Conservation (phyloP, 352 stramenopile species). For the Phytophthora syringae region DNA sequence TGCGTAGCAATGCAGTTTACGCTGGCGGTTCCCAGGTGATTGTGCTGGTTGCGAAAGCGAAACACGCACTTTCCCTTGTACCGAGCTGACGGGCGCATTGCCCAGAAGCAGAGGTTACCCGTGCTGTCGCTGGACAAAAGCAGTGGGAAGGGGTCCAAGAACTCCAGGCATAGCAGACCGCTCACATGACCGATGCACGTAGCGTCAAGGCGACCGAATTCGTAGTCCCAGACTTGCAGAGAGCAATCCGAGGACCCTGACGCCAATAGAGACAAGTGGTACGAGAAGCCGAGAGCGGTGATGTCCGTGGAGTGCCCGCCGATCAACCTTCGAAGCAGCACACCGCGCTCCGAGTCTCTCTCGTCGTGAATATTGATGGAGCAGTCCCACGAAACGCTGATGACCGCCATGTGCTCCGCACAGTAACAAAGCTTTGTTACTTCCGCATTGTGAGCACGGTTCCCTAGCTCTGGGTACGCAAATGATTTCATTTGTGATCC, state of each 20-base stretch:
- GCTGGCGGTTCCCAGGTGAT: conserved; percentile 41
- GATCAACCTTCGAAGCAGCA: conserved; percentile 75
- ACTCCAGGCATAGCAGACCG: conserved; percentile 67
- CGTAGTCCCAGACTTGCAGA: conserved; percentile 89
- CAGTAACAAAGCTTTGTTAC: conserved; percentile 85
- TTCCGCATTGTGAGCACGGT: conserved; percentile 73
- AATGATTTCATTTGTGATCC: conserved; percentile 90
- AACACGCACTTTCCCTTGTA: conserved; percentile 81
- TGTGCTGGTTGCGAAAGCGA: conserved; percentile 70
- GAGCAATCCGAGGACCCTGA: conserved; percentile 73
- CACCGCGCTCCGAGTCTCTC: conserved; percentile 76
- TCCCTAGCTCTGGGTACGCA: conserved; percentile 66
- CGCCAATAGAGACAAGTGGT: conserved; percentile 77
- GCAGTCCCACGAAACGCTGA: conserved; percentile 84
- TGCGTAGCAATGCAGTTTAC: conserved; percentile 57
- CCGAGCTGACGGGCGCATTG: conserved; percentile 57
- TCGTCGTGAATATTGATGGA: conserved; percentile 88
- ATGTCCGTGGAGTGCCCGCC: conserved; percentile 84
- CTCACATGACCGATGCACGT: conserved; percentile 80
- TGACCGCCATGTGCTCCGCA: conserved; percentile 85
- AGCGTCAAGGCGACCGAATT: conserved; percentile 83
- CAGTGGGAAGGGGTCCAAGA: conserved; percentile 78
- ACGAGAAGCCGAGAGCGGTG: conserved; percentile 76
- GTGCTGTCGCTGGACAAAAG: conserved; percentile 72
- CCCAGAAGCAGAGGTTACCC: conserved; percentile 83